Percentiles rank a stretch among this genome's conserved stretches.
Conservation (phyloP, 306 rosid genomes). For the Purshia tridentata region DNA sequence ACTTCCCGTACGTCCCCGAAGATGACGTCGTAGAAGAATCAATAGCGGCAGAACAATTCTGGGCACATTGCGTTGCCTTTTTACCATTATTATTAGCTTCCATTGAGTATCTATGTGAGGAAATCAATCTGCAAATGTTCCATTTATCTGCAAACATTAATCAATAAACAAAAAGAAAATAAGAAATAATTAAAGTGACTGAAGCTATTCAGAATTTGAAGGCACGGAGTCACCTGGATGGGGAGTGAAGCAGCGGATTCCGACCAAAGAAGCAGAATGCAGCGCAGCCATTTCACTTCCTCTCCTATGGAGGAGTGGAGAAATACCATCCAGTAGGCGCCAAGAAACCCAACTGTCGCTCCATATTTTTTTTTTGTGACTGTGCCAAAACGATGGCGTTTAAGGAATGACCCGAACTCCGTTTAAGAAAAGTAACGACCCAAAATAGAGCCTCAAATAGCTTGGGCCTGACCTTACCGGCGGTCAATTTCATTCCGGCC, state of each 20-base stretch:
- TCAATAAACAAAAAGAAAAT: not conserved
- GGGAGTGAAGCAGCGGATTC: constrained; percentile 17
- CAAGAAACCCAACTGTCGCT: not conserved
- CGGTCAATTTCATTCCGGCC: no score
- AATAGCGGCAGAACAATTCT: constrained; percentile 30
- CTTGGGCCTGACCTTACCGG: no score
- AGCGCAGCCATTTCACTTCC: not conserved
- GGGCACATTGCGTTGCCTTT: constrained; percentile 23
- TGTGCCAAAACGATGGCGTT: not conserved
- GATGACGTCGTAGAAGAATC: constrained; percentile 29
- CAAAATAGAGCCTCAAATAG: no score
- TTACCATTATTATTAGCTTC: constrained; percentile 12
- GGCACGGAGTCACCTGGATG: no score
- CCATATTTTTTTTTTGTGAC: no score
- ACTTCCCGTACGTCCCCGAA: constrained; percentile 32
- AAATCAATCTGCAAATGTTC: constrained; percentile 33
- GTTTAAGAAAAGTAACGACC: no score
- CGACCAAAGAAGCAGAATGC: constrained; percentile 18
- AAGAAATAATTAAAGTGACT: not conserved
- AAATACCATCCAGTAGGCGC: not conserved
- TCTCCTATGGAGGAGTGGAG: not conserved
- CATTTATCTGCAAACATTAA: constrained; percentile 32
- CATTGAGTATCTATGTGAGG: constrained; percentile 9
- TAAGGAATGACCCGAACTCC: not conserved
- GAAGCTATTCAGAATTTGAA: not conserved